A percentile compares a stretch with the other conserved stretches of the same genome.
Evolutionary conservation across 257 asterid genomes (phyloP).

Genomic region (Solanum acaule): DNA sequence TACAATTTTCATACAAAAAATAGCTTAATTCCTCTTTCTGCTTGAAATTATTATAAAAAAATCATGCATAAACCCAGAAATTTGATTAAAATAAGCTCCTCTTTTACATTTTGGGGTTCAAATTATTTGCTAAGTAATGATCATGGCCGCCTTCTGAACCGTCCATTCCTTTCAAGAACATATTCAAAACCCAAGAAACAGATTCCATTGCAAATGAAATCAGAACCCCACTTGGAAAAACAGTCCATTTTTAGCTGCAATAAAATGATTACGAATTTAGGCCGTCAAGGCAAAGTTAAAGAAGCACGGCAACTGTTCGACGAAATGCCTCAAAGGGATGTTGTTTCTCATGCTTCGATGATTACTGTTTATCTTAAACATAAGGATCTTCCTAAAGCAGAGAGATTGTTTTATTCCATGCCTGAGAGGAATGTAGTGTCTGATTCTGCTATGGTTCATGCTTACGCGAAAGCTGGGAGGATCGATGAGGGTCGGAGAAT

Average conservation of each 20-base stretch:
- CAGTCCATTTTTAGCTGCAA: not conserved
- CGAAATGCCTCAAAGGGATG: slow-evolving; percentile 40
- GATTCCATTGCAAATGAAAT: not conserved
- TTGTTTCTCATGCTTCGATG: slow-evolving; percentile 43
- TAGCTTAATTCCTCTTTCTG: not conserved
- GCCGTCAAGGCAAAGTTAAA: slow-evolving; percentile 27
- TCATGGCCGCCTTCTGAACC: not conserved
- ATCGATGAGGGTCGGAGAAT: slow-evolving; percentile 27
- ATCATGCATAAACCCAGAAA: not conserved
- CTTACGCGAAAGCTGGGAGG: slow-evolving; percentile 43
- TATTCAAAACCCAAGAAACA: not conserved
- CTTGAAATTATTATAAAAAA: not conserved
- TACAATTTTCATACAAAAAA: not conserved
- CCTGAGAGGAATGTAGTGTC: slow-evolving; percentile 48
- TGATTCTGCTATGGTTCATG: slow-evolving; percentile 60
- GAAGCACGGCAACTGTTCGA: slow-evolving; percentile 37
- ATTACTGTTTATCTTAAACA: slow-evolving; percentile 38
- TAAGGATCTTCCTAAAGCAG: slow-evolving; percentile 37
- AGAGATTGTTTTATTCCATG: slow-evolving; percentile 24
- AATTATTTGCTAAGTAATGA: not conserved
- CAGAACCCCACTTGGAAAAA: not conserved
- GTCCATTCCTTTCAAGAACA: not conserved
- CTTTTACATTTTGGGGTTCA: not conserved
- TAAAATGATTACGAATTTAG: slow-evolving; percentile 2
- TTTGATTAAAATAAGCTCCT: not conserved